Evolutionary conservation across 768 basidiomycete genomes (phyloP), one percentile per base, ranked within the genome.

Genomic region (Tricholoma flavovirens): DNA sequence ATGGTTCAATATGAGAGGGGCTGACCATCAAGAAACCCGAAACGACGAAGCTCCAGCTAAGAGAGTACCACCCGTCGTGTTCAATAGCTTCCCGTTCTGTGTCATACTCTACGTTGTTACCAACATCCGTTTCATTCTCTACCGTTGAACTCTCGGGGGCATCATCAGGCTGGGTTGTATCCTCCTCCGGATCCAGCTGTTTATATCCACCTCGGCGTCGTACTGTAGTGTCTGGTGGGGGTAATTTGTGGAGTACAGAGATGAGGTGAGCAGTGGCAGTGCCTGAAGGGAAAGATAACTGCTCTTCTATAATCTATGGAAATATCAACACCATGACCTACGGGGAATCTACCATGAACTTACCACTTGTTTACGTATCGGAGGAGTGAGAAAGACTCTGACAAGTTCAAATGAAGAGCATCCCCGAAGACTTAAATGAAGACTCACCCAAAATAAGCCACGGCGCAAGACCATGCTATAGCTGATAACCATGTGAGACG

Each of bases 191-290:
- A 51, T 71, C 70, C 62, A 77, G 54, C 50, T 67, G 73, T 26
- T 72, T 76, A 62, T 91, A 91, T 6, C 83, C 87, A 12, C 64
- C 66, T 56, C 88, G 78, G 33, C 67, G 79, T 15, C 80, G 77
- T n/a, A 84, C 52, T 6, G 75, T 71, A 1, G 82, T 76, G 14
- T 84, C 79, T 17, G 88, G 85, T 29, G 83, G 83, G 1, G 88
- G 88, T 33, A 87, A 71, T 56, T 83, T 73, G 64, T 98, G 93
- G 12, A 98, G 77, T 11, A 97, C 90, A 2, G 93, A 88, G 48
- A 98, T 93, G 10, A 98, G 77, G 61, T 97, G 95, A 4, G 95
- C 95, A 1, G 96, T 98, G 1, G 95, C 95, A 14, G 95, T 96
- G 29, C 96, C 96, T 1, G 91, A 93, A 2, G 96, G 96, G 63